Conservation (phyloP, 2,329 filamentous ascomycete species). For the Alternaria sp. region DNA sequence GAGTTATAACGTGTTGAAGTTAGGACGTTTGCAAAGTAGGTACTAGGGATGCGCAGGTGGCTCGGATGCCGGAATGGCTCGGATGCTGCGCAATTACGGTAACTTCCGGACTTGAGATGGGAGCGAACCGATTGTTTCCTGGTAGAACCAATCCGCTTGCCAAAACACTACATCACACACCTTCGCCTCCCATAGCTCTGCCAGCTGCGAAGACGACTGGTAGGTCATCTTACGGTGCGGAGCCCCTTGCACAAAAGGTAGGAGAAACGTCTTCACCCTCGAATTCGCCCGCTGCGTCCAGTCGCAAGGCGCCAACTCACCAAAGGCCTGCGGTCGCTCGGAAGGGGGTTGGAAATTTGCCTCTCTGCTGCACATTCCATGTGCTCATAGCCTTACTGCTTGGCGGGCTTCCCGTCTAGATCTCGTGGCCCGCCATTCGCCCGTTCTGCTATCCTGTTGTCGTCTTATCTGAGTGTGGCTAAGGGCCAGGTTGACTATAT, state of each 20-base stretch:
- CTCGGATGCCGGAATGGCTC: too few species aligned
- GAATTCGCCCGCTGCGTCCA: conserved; percentile 2
- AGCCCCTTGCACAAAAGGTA: conserved; percentile 22
- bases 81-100: too few species aligned
- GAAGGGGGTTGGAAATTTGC: conserved; percentile 14
- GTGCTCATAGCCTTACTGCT: not conserved
- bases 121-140: not conserved
- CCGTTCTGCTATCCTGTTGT: conserved; percentile 22
- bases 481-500: conserved; percentile 34
- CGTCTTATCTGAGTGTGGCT: conserved; percentile 42
- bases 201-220: conserved; percentile 1
- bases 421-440: conserved; percentile 11
- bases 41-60: too few species aligned
- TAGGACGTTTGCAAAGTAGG: too few species aligned
- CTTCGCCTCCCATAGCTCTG: conserved; percentile 2
- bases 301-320: conserved; percentile 12
- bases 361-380: conserved; percentile 2
- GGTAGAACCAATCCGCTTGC: not conserved
- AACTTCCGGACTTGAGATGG: not conserved
- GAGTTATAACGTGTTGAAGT: too few species aligned
- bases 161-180: conserved; percentile 6
- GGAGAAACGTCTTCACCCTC: conserved; percentile 11
- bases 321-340: conserved; percentile 18
- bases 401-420: not conserved
- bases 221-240: conserved; percentile 12